A percentile compares a stretch with the other conserved stretches of the same genome.
These are phyloP conservation scores for Moniliophthora roreri DNA, from an alignment of 1,284 basidiomycete genomes.

Conservation along the genomic window DNA sequence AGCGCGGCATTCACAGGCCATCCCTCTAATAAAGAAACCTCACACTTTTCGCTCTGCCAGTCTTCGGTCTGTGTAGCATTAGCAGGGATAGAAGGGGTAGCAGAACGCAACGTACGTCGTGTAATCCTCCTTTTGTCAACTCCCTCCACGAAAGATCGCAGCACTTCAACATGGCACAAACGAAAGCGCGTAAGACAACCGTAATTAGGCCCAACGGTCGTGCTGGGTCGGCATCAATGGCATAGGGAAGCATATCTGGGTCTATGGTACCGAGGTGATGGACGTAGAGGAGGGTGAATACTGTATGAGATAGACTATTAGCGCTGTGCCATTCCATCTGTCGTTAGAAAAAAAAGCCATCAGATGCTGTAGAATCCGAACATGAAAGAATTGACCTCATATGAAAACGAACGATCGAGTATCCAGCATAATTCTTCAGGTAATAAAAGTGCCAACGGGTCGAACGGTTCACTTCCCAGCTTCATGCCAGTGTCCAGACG, in stretches of 20 bases:
- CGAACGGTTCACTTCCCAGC: conserved; percentile 51
- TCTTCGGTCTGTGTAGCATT: conserved; percentile 68
- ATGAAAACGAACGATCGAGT: conserved; percentile 76
- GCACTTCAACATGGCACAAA: conserved; percentile 79
- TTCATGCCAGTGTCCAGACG: conserved; percentile 84
- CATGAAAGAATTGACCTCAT: conserved; percentile 61
- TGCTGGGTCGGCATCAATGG: conserved; percentile 29
- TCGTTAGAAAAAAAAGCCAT: not conserved
- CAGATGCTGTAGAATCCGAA: not conserved
- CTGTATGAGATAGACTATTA: conserved; percentile 81
- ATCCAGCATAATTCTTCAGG: conserved; percentile 86
- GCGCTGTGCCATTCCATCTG: conserved; percentile 90
- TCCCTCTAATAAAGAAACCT: conserved; percentile 74
- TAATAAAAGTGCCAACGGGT: conserved; percentile 62
- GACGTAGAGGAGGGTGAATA: conserved; percentile 81
- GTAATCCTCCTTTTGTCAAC: conserved; percentile 67
- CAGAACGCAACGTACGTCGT: conserved; percentile 61
- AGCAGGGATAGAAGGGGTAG: conserved; percentile 9
- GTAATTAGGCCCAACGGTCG: conserved; percentile 63
- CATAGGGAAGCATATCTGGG: conserved; percentile 47
- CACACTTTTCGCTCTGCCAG: conserved; percentile 85
- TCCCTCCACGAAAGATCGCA: conserved; percentile 85
- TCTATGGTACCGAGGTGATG: conserved; percentile 67
- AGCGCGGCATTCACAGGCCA: conserved; percentile 62
- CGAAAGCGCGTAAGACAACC: conserved; percentile 68